Conservation (phyloP, 2,329 filamentous ascomycete genomes). For the Diaporthe citriasiana region DNA sequence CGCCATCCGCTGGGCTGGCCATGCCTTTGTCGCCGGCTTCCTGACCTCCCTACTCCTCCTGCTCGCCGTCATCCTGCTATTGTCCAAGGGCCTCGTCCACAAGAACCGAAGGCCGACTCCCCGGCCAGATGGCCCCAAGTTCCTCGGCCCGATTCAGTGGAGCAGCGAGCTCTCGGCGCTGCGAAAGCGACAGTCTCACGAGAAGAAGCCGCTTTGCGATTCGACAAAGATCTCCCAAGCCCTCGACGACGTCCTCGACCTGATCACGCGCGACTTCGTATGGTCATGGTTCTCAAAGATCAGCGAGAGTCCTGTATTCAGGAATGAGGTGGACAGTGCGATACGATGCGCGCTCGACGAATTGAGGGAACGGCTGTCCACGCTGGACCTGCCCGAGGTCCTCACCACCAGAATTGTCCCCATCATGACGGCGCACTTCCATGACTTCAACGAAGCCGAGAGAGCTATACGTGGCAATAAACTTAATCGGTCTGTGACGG, state of each 20-base stretch:
- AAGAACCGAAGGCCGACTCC: conserved; percentile 56
- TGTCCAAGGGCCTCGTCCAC: conserved; percentile 66
- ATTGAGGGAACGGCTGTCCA: conserved; percentile 79
- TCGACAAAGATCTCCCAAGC: conserved; percentile 83
- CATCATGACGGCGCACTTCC: conserved; percentile 88
- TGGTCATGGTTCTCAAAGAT: conserved; percentile 91
- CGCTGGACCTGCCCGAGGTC: conserved; percentile 86
- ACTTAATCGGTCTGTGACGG: conserved; percentile 89
- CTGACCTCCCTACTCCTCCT: conserved; percentile 68
- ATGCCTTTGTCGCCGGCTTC: conserved; percentile 83
- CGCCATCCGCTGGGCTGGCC: conserved; percentile 84
- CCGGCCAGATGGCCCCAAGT: conserved; percentile 65
- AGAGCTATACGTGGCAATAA: conserved; percentile 87
- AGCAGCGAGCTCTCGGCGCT: conserved; percentile 76
- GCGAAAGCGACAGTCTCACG: conserved; percentile 76
- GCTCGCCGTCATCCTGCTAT: conserved; percentile 72
- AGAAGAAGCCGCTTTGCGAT: conserved; percentile 78
- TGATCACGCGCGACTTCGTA: conserved; percentile 87
- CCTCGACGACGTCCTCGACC: conserved; percentile 82
- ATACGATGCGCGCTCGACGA: conserved; percentile 80
- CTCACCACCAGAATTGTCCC: conserved; percentile 87
- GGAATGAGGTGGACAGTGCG: conserved; percentile 86
- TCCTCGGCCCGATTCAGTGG: conserved; percentile 77
- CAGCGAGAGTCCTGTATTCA: conserved; percentile 83
- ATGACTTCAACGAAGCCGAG: conserved; percentile 92